Base-by-base conservation (phyloP, 2,329 filamentous ascomycete species). In the Colletotrichum euphorbiae region DNA sequence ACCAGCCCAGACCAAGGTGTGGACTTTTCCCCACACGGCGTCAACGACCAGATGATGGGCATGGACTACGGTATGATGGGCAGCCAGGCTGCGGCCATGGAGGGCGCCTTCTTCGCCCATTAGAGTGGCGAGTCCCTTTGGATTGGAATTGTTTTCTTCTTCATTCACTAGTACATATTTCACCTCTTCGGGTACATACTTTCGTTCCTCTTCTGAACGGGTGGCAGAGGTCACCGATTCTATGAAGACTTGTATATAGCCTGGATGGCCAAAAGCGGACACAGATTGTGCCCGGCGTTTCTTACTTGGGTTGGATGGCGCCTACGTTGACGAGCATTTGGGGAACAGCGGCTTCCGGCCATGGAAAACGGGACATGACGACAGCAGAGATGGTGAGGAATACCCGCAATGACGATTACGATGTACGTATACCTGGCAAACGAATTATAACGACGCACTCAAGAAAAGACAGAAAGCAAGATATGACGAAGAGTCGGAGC, bases 51-150 rank as follows among this genome's bases (percentile, higher is more conserved):
- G 36, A 76, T 78, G 72, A 75, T 80, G 70, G 72, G 73, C 67
- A 75, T 80, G 72, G 77, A 80, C 67, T 80, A 80, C 73, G 72
- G 74, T 58, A 74, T 82, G 69, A 79, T 82, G 75, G 76, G 77
- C 68, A 73, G 75, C 68, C 74, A 76, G 36, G 74, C 74, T 46
- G 73, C 74, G 31, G 74, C 74, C 60, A 79, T 84, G 73, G 81
- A 82, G 54, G 75, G 77, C 52, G 73, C 75, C 19, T 84, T 82
- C 48, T 84, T 82, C 71, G 79, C 82, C 52, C 80, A 83, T 70
- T 82, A 73, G 79, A n/a, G 19, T 58, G 15, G 46, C 17, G 24
- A 24, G 59, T 28, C 28, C 33, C 21, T 57, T 45, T 13, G 42
- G 15, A 50, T 13, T 58, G 57, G 24, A 17, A n/a, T n/a, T n/a